Conservation (phyloP, 2,329 filamentous ascomycete genomes). For the Bisporella sp. region DNA sequence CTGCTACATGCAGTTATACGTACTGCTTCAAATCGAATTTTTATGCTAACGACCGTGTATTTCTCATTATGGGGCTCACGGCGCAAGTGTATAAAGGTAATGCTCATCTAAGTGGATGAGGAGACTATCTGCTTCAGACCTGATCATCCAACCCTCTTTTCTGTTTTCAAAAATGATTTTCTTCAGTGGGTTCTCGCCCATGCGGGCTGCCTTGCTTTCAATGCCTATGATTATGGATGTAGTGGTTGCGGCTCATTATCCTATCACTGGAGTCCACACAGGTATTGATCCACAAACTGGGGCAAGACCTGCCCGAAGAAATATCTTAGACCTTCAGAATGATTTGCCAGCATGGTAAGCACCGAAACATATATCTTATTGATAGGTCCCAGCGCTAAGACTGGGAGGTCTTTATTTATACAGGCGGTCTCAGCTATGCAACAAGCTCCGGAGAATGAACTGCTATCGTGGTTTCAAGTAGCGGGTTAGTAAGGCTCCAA, state of each 20-base stretch:
- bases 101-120: too few species aligned
- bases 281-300: conserved; percentile 6
- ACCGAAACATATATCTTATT: neutral
- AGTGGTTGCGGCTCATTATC: neutral
- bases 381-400: neutral
- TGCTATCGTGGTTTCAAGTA: conserved; percentile 14
- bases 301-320: conserved; percentile 3
- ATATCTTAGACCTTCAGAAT: conserved; percentile 11
- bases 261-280: conserved; percentile 7
- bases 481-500: conserved; percentile 6
- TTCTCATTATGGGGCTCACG: too few species aligned
- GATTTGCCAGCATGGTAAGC: conserved; percentile 5
- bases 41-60: too few species aligned
- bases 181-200: too few species aligned
- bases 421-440: conserved; percentile 14
- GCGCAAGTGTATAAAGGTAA: too few species aligned
- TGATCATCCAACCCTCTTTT: too few species aligned
- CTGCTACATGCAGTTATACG: too few species aligned
- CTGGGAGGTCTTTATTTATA: conserved; percentile 13
- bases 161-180: too few species aligned
- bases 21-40: too few species aligned
- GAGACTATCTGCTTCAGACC: too few species aligned
- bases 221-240: too few species aligned
- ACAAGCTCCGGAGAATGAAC: conserved; percentile 3
- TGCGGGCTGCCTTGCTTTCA: too few species aligned